These are phyloP conservation scores for Hyaloscypha hepaticicola DNA, from an alignment of 495 filamentous ascomycete species.

Conservation along the genomic window DNA sequence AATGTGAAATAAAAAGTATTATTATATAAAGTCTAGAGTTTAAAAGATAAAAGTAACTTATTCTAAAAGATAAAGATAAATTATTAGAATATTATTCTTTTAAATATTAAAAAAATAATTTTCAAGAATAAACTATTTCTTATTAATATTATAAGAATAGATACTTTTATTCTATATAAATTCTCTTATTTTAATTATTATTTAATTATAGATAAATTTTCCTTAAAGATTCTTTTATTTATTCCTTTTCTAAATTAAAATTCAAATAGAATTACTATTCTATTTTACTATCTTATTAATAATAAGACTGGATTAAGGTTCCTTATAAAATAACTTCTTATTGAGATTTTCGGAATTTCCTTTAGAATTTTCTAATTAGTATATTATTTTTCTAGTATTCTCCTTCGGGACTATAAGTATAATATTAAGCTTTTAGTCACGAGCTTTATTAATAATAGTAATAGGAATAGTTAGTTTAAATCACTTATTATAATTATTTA, in stretches of 20 bases:
- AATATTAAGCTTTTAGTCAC: constrained; percentile 2
- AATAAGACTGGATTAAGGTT: not conserved
- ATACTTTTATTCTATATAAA: constrained; percentile 1
- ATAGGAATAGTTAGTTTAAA: constrained; percentile 7
- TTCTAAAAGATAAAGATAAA: constrained; percentile 6
- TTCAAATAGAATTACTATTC: not conserved
- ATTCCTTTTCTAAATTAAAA: not conserved
- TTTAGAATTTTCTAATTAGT: constrained; percentile 4
- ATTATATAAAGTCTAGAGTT: constrained; percentile 6
- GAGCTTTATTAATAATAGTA: constrained; percentile 8
- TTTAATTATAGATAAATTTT: not conserved
- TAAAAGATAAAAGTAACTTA: constrained; percentile 5
- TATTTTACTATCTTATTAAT: constrained; percentile 6
- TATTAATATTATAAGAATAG: not conserved
- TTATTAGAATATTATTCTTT: not conserved
- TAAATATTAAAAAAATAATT: not conserved
- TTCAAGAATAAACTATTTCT: not conserved
- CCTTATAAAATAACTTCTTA: constrained; percentile 1
- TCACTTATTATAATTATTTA: constrained; percentile 12
- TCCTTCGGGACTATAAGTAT: not conserved
- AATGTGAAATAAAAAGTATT: constrained; percentile 2
- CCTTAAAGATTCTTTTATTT: not conserved
- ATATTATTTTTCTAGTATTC: constrained; percentile 6
- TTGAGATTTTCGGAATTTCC: not conserved
- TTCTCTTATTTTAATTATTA: not conserved